phyloP scores from a whole-genome alignment of 2,329 filamentous ascomycete species.

The Verticillium zaregamsianum region DNA sequence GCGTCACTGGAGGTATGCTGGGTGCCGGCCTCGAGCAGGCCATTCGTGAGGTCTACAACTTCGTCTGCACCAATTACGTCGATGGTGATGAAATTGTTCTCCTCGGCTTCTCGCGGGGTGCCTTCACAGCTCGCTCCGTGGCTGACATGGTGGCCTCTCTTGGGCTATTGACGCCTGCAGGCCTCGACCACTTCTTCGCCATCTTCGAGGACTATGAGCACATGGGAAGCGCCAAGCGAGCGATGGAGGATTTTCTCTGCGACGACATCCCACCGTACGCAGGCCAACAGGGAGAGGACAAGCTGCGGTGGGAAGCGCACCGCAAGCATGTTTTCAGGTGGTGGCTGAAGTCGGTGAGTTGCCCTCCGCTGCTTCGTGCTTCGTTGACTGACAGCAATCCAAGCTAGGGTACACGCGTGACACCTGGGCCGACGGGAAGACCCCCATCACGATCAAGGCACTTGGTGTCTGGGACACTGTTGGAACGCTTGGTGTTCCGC shows the following conservation, averaged over 20 bases:
- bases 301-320: slow-evolving; percentile 25
- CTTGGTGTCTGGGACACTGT: slow-evolving; percentile 50
- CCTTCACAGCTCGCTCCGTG: slow-evolving; percentile 31
- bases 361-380: background rate
- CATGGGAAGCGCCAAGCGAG: slow-evolving; percentile 19
- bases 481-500: slow-evolving; percentile 33
- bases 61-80: slow-evolving; percentile 29
- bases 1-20: slow-evolving; percentile 17
- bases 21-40: slow-evolving; percentile 20
- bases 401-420: slow-evolving; percentile 30
- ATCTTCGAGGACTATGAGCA: slow-evolving; percentile 14
- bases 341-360: slow-evolving; percentile 28
- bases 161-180: slow-evolving; percentile 10
- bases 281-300: slow-evolving; percentile 19
- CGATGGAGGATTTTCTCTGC: slow-evolving; percentile 17
- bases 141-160: slow-evolving; percentile 18
- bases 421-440: slow-evolving; percentile 23
- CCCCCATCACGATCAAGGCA: slow-evolving; percentile 38
- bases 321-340: slow-evolving; percentile 28
- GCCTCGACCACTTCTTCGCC: slow-evolving; percentile 7
- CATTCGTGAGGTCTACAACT: slow-evolving; percentile 30
- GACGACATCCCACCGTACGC: slow-evolving; percentile 17
- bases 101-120: slow-evolving; percentile 30
- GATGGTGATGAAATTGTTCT: slow-evolving; percentile 28
- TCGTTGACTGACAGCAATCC: background rate